Evolutionary conservation across 2,329 filamentous ascomycete genomes (phyloP).

Genomic region (Ceratocystis alfenasii): DNA sequence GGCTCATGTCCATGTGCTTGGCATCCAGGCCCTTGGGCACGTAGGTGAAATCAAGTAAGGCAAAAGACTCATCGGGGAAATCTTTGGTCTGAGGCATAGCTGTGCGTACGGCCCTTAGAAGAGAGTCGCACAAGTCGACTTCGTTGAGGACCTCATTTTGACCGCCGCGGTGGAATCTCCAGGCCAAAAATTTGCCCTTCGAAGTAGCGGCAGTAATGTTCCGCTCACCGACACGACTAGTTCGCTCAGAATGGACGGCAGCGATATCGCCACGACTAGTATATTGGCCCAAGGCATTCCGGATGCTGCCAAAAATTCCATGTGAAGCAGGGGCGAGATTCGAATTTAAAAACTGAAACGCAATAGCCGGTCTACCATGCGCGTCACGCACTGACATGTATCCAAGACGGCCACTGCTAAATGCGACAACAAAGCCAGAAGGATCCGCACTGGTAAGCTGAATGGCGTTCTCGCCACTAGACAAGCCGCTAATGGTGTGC

Average conservation of each 20-base stretch:
- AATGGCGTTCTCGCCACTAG: constrained; percentile 64
- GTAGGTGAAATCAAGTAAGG: constrained; percentile 69
- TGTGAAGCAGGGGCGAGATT: constrained; percentile 43
- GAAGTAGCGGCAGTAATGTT: constrained; percentile 70
- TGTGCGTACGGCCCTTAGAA: constrained; percentile 51
- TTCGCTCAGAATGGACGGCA: constrained; percentile 63
- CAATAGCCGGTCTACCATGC: constrained; percentile 73
- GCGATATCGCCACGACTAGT: constrained; percentile 65
- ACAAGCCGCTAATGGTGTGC: constrained; percentile 58
- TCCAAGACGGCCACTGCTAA: constrained; percentile 75
- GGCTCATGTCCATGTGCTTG: constrained; percentile 40
- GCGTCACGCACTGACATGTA: constrained; percentile 77
- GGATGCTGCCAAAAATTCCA: constrained; percentile 71
- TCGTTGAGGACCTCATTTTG: constrained; percentile 65
- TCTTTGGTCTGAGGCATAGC: constrained; percentile 38
- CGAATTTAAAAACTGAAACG: constrained; percentile 62
- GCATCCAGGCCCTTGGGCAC: constrained; percentile 42
- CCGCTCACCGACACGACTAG: constrained; percentile 65
- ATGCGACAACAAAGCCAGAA: constrained; percentile 72
- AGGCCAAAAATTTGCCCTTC: constrained; percentile 67
- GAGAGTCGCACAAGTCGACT: constrained; percentile 53
- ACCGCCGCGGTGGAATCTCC: constrained; percentile 81
- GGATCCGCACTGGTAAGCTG: constrained; percentile 72
- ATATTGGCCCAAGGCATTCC: constrained; percentile 58
- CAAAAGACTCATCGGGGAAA: constrained; percentile 48